These are phyloP conservation scores for Sphaerostilbella broomeana DNA, from an alignment of 2,329 filamentous ascomycete genomes.

Conservation along the genomic window DNA sequence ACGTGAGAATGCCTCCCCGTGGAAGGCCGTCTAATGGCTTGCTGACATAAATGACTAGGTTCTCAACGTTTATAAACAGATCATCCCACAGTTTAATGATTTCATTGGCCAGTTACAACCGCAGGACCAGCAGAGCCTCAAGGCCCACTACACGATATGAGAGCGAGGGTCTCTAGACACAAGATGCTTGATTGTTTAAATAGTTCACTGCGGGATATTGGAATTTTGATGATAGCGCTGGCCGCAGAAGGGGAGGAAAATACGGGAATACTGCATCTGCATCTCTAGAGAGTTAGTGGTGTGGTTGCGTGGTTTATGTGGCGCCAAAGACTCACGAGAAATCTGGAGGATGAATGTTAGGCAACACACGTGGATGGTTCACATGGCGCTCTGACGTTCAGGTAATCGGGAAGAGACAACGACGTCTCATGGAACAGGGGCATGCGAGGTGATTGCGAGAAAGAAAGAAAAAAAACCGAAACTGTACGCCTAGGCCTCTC, in stretches of 20 bases:
- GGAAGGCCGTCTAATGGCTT: too few species aligned
- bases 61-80: conserved; percentile 48
- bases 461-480: too few species aligned
- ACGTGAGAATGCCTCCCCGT: conserved; percentile 58
- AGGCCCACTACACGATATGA: conserved; percentile 41
- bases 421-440: too few species aligned
- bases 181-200: not conserved
- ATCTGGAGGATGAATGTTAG: too few species aligned
- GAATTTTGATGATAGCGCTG: conserved; percentile 6
- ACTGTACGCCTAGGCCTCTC: too few species aligned
- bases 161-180: not conserved
- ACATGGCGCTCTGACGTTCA: too few species aligned
- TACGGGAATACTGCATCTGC: not conserved
- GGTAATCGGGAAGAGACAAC: too few species aligned
- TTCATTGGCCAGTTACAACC: conserved; percentile 47
- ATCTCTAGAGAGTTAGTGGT: conserved; percentile 7
- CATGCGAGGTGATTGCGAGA: too few species aligned
- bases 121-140: conserved; percentile 44
- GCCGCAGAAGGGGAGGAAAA: conserved; percentile 2
- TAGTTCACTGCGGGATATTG: not conserved
- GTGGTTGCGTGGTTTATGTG: too few species aligned
- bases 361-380: too few species aligned
- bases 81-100: conserved; percentile 53
- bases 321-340: too few species aligned
- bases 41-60: too few species aligned